Evolutionary conservation across 225 moss, liverwort and hornwort species (phyloP).

Genomic region (Anthoceros angustus): DNA sequence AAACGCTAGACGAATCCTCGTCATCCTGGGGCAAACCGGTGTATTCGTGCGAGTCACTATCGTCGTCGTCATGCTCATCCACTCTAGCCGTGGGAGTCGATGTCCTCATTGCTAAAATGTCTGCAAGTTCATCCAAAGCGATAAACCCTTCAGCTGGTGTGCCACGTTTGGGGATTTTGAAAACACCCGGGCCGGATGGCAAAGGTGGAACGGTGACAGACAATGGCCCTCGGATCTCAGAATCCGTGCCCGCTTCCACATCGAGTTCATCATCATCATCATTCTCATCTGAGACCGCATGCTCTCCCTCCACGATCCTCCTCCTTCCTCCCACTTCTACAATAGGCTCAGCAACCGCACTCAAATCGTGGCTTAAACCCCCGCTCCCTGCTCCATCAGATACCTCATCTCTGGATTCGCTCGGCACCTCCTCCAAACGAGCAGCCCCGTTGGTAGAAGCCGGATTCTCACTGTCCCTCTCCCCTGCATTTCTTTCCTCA

Average conservation of each 20-base stretch:
- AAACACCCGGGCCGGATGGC: background rate
- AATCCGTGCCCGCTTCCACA: background rate
- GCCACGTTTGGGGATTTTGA: background rate
- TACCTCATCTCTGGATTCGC: too few relatives aligned
- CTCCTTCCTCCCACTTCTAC: too few relatives aligned
- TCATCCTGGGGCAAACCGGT: slow-evolving; percentile 3
- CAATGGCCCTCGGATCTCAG: background rate
- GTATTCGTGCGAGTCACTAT: background rate
- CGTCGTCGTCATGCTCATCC: background rate
- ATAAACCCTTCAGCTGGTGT: background rate
- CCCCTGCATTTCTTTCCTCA: too few relatives aligned
- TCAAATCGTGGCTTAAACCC: too few relatives aligned
- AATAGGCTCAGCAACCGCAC: too few relatives aligned
- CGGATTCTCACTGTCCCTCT: too few relatives aligned
- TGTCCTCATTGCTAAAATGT: background rate
- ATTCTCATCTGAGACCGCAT: background rate
- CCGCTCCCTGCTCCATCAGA: too few relatives aligned
- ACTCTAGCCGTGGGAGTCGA: background rate
- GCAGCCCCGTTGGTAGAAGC: too few relatives aligned
- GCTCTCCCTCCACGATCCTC: background rate
- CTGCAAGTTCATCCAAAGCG: slow-evolving; percentile 1
- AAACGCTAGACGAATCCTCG: background rate
- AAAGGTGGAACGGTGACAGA: background rate
- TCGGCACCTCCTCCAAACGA: too few relatives aligned
- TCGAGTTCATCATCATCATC: background rate